Conservation (phyloP, 2,329 filamentous ascomycete genomes). For the Scorias spongiosa region DNA sequence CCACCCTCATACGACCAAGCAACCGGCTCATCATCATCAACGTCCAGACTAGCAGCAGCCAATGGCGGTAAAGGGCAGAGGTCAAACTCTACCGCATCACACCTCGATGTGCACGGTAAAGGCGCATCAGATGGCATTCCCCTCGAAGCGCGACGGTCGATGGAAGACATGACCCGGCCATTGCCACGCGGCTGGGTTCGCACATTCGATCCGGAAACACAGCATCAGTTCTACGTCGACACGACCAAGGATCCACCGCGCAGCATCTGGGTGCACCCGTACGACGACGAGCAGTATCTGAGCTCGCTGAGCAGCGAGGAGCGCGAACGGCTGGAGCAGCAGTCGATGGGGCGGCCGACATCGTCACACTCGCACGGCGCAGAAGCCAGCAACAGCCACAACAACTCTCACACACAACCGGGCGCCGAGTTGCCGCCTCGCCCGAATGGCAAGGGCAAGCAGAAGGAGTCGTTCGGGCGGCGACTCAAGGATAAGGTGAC, state of each 20-base stretch:
- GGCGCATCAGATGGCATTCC: slow-evolving; percentile 37
- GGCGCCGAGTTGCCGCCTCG: slow-evolving; percentile 3
- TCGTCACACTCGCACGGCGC: slow-evolving; percentile 25
- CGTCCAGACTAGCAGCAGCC: background rate
- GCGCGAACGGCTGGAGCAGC: slow-evolving; percentile 30
- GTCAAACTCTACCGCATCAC: slow-evolving; percentile 4
- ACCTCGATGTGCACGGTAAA: slow-evolving; percentile 13
- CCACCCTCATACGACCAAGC: slow-evolving; percentile 10
- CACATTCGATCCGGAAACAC: slow-evolving; percentile 36
- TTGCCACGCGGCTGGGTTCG: slow-evolving; percentile 43
- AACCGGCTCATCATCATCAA: slow-evolving; percentile 6
- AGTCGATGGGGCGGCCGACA: slow-evolving; percentile 19
- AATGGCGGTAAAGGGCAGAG: slow-evolving; percentile 2
- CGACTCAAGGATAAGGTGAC: slow-evolving; percentile 47
- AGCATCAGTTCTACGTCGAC: slow-evolving; percentile 50
- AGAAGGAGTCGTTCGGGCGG: slow-evolving; percentile 30
- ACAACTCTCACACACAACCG: slow-evolving; percentile 18
- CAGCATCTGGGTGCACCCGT: slow-evolving; percentile 46
- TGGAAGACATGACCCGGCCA: slow-evolving; percentile 44
- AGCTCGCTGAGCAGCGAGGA: slow-evolving; percentile 33
- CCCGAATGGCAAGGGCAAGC: slow-evolving; percentile 17
- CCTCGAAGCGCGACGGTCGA: slow-evolving; percentile 36
- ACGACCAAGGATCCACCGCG: slow-evolving; percentile 38
- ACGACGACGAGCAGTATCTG: slow-evolving; percentile 43
- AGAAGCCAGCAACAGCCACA: slow-evolving; percentile 33